Conservation (phyloP, 2,329 filamentous ascomycete genomes). For the Plectosphaerella plurivora region DNA sequence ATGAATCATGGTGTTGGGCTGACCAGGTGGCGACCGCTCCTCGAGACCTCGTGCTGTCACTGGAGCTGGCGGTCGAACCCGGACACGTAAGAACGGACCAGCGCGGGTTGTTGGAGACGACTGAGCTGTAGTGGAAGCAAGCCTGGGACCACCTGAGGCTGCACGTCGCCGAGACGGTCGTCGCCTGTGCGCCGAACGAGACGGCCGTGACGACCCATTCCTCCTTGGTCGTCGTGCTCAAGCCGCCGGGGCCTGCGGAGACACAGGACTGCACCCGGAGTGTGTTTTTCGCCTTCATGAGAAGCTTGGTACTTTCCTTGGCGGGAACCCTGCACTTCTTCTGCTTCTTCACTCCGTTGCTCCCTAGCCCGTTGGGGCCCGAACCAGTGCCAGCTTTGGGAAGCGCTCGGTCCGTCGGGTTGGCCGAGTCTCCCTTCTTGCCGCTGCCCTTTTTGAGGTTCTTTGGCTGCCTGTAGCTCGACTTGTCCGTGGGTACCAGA, state of each 20-base stretch:
- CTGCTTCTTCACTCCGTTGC: conserved; percentile 1
- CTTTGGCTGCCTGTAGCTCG: conserved; percentile 6
- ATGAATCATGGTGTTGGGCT: background rate
- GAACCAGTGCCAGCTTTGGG: background rate
- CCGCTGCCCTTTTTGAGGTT: conserved; percentile 2
- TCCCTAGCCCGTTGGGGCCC: no score
- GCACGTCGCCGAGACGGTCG: conserved; percentile 8
- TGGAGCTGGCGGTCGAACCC: conserved; percentile 2
- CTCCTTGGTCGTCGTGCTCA: background rate
- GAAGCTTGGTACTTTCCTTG: background rate
- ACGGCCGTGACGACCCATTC: conserved; percentile 14
- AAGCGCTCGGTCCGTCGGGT: conserved; percentile 2
- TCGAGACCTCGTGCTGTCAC: background rate
- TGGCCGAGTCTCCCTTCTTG: conserved; percentile 4
- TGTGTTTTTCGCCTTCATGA: conserved; percentile 10
- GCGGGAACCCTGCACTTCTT: conserved; percentile 10
- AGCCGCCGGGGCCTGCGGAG: conserved; percentile 6
- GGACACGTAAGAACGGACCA: conserved; percentile 9
- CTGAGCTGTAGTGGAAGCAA: conserved; percentile 17
- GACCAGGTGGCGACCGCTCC: no score
- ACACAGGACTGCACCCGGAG: conserved; percentile 10
- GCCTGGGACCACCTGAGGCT: conserved; percentile 12
- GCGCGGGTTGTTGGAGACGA: conserved; percentile 8
- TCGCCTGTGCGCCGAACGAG: conserved; percentile 6
- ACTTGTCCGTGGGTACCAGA: background rate